Evolutionary conservation across 2,329 filamentous ascomycete species (phyloP).

Genomic region (Beauveria scarabaeidicola): DNA sequence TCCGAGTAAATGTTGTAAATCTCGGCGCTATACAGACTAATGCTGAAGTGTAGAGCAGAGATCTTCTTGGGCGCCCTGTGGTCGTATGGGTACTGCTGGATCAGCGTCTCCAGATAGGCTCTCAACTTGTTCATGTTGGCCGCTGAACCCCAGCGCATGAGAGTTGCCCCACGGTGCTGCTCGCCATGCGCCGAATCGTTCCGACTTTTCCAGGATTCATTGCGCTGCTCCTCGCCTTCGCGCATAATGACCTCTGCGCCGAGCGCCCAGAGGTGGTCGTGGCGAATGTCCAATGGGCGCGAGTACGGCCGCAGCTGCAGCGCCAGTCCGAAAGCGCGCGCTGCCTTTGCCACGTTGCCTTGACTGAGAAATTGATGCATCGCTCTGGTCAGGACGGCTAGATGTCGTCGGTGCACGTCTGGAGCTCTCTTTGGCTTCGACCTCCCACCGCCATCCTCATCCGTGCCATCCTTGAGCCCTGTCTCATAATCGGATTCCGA

Average conservation of each 20-base stretch:
- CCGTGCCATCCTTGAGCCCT: conserved; percentile 36
- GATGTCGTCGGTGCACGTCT: conserved; percentile 35
- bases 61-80: conserved; percentile 48
- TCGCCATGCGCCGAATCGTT: not conserved
- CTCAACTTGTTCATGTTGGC: conserved; percentile 38
- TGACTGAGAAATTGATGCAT: conserved; percentile 64
- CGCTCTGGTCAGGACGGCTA: conserved; percentile 59
- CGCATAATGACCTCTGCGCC: conserved; percentile 78
- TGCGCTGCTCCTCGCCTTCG: conserved; percentile 31
- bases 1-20: conserved; percentile 64
- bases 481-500: conserved; percentile 5
- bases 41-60: conserved; percentile 70
- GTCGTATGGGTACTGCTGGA: conserved; percentile 67
- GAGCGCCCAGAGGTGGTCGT: conserved; percentile 67
- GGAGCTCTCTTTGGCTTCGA: conserved; percentile 17
- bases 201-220: not conserved
- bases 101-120: conserved; percentile 67
- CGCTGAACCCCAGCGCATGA: conserved; percentile 34
- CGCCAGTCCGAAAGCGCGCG: conserved; percentile 66
- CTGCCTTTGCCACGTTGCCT: conserved; percentile 63
- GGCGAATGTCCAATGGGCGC: conserved; percentile 56
- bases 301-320: conserved; percentile 41
- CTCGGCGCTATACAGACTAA: conserved; percentile 72
- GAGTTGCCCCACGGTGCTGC: not conserved
- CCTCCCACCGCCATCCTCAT: conserved; percentile 56